Evolutionary conservation across 805 yeast species (phyloP), one percentile per base, ranked within the genome.

Genomic region (Starmerella davenportii): DNA sequence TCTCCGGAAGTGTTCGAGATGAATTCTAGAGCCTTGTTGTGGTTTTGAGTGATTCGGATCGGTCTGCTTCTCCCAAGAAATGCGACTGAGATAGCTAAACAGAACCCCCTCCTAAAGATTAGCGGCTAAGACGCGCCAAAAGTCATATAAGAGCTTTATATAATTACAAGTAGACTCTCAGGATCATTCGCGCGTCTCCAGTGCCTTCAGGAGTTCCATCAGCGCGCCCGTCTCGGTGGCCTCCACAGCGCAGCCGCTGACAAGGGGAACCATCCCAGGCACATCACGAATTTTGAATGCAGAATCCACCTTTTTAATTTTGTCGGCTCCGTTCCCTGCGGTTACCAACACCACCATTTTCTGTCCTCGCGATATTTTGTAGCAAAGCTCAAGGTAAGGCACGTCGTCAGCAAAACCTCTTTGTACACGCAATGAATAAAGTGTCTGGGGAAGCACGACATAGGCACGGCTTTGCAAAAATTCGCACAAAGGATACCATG

Each of bases 361-460:
- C 24, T 31, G 19, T 11, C 37, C 38, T 2, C 49, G 41, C 40
- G 40, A 43, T n/a, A 41, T 28, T 14, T 49, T 45, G n/a, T 46
- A 42, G 15, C 41, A 37, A 4, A 51, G 36, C 30, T 44, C 43
- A 17, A 53, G 36, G 31, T 38, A 41, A 17, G 47, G 42, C 8
- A 37, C 28, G 5, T 40, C 45, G 4, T 41, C 34, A 18, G 37
- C 40, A 8, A 21, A 30, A 5, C 45, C 48, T 2, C 30, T n/a
- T 21, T 38, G 43, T 9, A 45, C 25, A 14, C 48, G 36, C 13
- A 45, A 2, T 18, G 20, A 13, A 25, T 40, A 40, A 28, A 51
- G 48, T 20, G 51, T 42, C 21, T 51, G 57, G 4, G 57, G 51
- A 8, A 54, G 38, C 4, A 53, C 44, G 11, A 46, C 39, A 2